Percentiles rank a stretch among this genome's conserved stretches.
phyloP scores from a whole-genome alignment of 148 eudicot genomes.

The Dysphania ambrosioides region DNA sequence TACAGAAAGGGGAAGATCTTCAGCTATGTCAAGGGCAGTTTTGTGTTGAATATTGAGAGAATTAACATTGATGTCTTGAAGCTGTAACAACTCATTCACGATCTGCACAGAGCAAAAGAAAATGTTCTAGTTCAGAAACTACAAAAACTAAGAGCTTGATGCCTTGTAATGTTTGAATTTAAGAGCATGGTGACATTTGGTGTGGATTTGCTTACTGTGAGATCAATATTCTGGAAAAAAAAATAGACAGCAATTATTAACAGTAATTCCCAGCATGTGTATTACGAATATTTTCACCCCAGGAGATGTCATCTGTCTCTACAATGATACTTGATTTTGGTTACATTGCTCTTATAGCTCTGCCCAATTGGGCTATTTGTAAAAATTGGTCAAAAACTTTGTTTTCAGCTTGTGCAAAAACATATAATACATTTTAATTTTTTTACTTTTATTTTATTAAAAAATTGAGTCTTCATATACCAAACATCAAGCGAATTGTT shows the following conservation, averaged over 20 bases:
- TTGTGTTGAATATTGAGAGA: slow-evolving; percentile 69
- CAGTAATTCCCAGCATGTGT: neutral
- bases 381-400: neutral
- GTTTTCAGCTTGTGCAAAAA: no score
- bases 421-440: no score
- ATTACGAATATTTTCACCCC: no score
- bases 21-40: slow-evolving; percentile 86
- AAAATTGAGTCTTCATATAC: no score
- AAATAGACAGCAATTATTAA: neutral
- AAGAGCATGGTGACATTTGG: neutral
- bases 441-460: no score
- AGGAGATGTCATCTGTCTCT: neutral
- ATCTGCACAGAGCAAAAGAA: slow-evolving; percentile 48
- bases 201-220: neutral
- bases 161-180: neutral
- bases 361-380: neutral
- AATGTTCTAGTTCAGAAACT: slow-evolving; percentile 1
- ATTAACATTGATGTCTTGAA: slow-evolving; percentile 70
- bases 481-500: no score
- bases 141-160: neutral
- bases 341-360: neutral
- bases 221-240: neutral
- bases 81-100: slow-evolving; percentile 54
- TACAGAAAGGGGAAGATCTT: slow-evolving; percentile 70
- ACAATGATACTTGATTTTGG: neutral